Conservation (phyloP, 148 eudicot species). For the Salicornia ramosissima region DNA sequence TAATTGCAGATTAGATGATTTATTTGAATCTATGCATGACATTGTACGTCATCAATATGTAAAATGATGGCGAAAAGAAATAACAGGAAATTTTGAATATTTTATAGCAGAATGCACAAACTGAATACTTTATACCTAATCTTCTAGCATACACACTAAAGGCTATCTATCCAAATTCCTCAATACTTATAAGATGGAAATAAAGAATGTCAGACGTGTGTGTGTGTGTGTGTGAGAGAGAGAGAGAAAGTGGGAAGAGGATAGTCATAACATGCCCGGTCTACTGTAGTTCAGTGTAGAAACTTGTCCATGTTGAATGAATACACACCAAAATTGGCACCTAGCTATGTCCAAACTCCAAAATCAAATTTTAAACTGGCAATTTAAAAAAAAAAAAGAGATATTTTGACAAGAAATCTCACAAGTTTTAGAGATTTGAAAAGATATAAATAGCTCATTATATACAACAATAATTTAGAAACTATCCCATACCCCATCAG, state of each 20-base stretch:
- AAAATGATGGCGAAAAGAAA: not conserved
- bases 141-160: not conserved
- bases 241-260: not conserved
- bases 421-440: not conserved
- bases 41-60: not conserved
- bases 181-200: not conserved
- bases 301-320: not conserved
- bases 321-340: not conserved
- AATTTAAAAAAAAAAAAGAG: not conserved
- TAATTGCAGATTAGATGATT: not conserved
- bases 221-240: too few relatives aligned
- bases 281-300: not conserved
- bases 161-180: not conserved
- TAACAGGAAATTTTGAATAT: not conserved
- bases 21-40: not conserved
- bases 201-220: too few relatives aligned
- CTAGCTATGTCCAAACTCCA: not conserved
- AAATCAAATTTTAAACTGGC: not conserved
- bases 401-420: not conserved
- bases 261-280: not conserved
- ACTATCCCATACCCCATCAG: conserved; percentile 69
- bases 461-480: conserved; percentile 12
- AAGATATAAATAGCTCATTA: not conserved
- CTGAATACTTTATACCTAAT: not conserved
- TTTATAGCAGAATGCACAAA: not conserved